These are phyloP conservation scores for Aspergillus indologenus DNA, from an alignment of 495 filamentous ascomycete species.

Conservation along the genomic window DNA sequence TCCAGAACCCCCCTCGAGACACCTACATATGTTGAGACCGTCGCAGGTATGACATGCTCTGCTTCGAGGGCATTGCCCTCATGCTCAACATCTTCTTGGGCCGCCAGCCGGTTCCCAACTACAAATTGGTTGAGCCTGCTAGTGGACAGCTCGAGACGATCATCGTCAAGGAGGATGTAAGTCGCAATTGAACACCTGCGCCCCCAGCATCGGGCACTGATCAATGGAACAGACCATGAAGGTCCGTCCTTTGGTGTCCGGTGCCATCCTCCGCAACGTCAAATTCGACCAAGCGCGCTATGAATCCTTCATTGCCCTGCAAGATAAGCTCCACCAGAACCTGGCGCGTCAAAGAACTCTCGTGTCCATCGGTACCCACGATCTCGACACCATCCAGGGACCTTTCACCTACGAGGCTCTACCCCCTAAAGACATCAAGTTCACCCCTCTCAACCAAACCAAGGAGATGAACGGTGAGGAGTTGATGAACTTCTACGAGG, in stretches of 20 bases:
- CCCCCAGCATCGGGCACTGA: constrained; percentile 7
- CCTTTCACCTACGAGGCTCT: constrained; percentile 97
- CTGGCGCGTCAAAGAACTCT: constrained; percentile 88
- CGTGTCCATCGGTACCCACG: constrained; percentile 95
- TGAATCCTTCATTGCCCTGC: constrained; percentile 94
- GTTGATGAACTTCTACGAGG: constrained; percentile 92
- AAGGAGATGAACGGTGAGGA: constrained; percentile 82
- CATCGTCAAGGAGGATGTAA: constrained; percentile 68
- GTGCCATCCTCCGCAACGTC: constrained; percentile 82
- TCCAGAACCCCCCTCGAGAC: neutral
- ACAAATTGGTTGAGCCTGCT: constrained; percentile 65
- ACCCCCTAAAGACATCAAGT: constrained; percentile 87
- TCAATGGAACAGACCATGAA: constrained; percentile 55
- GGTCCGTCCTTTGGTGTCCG: constrained; percentile 82
- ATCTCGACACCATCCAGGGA: constrained; percentile 87
- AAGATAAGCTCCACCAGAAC: constrained; percentile 98
- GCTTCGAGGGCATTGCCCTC: constrained; percentile 93
- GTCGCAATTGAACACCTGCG: constrained; percentile 13
- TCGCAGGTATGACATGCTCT: constrained; percentile 91
- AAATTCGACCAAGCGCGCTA: constrained; percentile 89
- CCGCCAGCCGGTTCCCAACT: constrained; percentile 70
- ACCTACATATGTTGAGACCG: constrained; percentile 24
- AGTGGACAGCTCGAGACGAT: constrained; percentile 74
- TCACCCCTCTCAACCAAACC: constrained; percentile 85
- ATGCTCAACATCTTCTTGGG: constrained; percentile 94